Percentiles rank a stretch among this genome's conserved stretches.
These are phyloP conservation scores for Trichoderma parareesei DNA, from an alignment of 495 filamentous ascomycete species.

Conservation along the genomic window DNA sequence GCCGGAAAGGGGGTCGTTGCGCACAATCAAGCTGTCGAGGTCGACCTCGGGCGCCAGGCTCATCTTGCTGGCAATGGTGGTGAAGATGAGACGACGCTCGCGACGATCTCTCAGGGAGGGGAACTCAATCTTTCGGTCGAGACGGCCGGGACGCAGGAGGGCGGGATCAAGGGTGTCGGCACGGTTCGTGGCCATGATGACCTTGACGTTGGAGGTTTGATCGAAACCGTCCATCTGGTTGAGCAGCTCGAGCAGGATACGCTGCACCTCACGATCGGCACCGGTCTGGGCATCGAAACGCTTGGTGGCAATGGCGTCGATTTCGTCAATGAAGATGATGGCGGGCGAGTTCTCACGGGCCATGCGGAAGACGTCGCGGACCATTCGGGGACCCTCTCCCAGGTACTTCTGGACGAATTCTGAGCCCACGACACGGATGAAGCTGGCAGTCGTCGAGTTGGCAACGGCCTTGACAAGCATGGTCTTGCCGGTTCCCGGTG, in stretches of 20 bases:
- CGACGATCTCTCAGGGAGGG: conserved; percentile 82
- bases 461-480: conserved; percentile 98
- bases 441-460: conserved; percentile 95
- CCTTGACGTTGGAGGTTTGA: conserved; percentile 96
- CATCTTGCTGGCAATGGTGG: conserved; percentile 94
- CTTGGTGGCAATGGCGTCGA: conserved; percentile 97
- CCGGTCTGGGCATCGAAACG: conserved; percentile 98
- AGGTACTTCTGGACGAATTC: conserved; percentile 99
- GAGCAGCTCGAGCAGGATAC: conserved; percentile 90
- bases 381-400: conserved; percentile 96
- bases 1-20: conserved; percentile 90
- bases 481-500: conserved; percentile 95
- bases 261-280: conserved; percentile 95
- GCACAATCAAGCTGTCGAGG: conserved; percentile 86
- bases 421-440: conserved; percentile 95
- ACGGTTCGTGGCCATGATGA: conserved; percentile 99
- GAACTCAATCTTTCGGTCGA: conserved; percentile 98
- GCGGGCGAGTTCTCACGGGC: conserved; percentile 94
- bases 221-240: conserved; percentile 99
- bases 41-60: conserved; percentile 93
- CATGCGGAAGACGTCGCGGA: conserved; percentile 98
- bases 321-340: conserved; percentile 99
- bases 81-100: conserved; percentile 92
- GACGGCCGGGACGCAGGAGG: conserved; percentile 83
- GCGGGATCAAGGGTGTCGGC: conserved; percentile 96